These are phyloP conservation scores for Cucurbita argyrosperma DNA, from an alignment of 306 rosid genomes.

Conservation along the genomic window DNA sequence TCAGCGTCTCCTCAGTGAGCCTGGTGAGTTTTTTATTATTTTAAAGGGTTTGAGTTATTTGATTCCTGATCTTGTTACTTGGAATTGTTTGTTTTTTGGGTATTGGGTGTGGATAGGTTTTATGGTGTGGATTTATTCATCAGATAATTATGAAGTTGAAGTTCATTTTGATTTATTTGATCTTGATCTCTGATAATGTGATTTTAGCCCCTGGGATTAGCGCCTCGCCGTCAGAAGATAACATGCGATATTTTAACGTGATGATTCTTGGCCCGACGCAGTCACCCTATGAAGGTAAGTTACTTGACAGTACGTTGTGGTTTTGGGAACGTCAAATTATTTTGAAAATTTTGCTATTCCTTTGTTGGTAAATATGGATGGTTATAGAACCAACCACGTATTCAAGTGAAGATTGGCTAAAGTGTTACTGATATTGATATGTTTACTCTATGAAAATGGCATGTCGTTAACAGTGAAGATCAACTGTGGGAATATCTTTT, in stretches of 20 bases:
- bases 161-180: not conserved
- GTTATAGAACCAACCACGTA: not conserved
- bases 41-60: not conserved
- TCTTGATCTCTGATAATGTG: conserved; percentile 16
- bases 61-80: conserved; percentile 4
- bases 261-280: conserved; percentile 98
- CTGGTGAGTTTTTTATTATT: conserved; percentile 29
- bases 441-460: not conserved
- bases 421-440: not conserved
- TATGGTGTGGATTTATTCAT: not conserved
- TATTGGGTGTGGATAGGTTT: not conserved
- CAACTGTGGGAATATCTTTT: not conserved
- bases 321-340: not conserved
- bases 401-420: not conserved
- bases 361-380: not conserved
- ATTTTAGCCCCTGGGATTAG: conserved; percentile 91
- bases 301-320: not conserved
- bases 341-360: not conserved
- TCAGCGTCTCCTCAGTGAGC: conserved; percentile 97
- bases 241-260: conserved; percentile 93
- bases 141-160: not conserved
- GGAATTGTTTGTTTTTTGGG: not conserved
- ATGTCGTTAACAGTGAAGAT: not conserved
- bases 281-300: conserved; percentile 87
- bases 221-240: conserved; percentile 94